Evolutionary conservation across 2,329 filamentous ascomycete genomes (phyloP), one percentile per base, ranked within the genome.

Genomic region (Aspergillus pseudonomiae): DNA sequence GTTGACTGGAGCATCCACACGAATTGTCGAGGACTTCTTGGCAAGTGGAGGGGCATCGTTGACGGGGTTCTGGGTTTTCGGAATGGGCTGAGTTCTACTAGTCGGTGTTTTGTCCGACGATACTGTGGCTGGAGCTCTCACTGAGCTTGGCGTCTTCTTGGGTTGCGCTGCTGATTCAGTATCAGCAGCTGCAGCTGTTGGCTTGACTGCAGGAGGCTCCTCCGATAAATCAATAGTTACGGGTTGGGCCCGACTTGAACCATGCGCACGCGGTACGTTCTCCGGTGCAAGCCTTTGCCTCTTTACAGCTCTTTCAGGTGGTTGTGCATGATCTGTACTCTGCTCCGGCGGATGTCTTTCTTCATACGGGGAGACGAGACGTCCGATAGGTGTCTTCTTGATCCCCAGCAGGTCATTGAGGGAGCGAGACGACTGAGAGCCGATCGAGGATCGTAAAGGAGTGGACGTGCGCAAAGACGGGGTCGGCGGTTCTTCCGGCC

Each of bases 351-450:
- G 59, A 58, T 73, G 65, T 3, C 68, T 66, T 55, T 73, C 71
- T 41, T 93, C 90, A 65, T 87, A 92, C 0, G 91, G 90, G 1
- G 90, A 91, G 59, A 89, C 72, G 3, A 89, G 85, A 70, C 89
- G 88, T 0, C 88, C 88, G 70, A 88, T 83, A 10, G 87, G 85
- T 0, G 88, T 86, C 60, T 84, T 88, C 12, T 87, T 87, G 1
- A 86, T 88, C 1, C 89, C 89, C 32, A 93, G 82, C 16, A 93
- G 70, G 57, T 88, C 83, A 68, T 88, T 88, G 36, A 91, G 74
- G 4, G 88, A 85, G 67, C 85, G 85, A 53, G 83, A 84, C 45
- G 82, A 72, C 63, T 84, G 83, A 1, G 81, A 75, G 1, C 70
- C 65, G 50, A 67, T 64, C 1, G 69, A 68, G n/a, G 72, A 65